A percentile compares a stretch with the other conserved stretches of the same genome.
Conservation (phyloP, 2,329 filamentous ascomycete genomes). For the Apiospora koreana region DNA sequence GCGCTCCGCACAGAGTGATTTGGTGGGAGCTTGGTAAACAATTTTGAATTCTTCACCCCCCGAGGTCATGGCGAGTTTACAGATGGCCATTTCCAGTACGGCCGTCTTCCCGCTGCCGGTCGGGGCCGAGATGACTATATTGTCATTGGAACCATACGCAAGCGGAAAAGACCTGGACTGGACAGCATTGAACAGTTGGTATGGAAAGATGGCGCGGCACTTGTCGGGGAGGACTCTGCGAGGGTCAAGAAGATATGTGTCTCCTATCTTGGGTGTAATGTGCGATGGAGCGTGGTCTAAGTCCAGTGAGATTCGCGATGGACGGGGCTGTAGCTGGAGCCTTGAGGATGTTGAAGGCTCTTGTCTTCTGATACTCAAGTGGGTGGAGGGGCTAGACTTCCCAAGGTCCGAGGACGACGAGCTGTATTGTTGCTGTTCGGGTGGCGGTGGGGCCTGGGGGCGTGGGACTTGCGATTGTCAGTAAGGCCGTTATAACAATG, state of each 20-base stretch:
- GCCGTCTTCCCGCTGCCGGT: slow-evolving; percentile 87
- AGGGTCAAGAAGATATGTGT: slow-evolving; percentile 41
- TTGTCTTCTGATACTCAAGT: slow-evolving; percentile 23
- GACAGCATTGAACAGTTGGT: slow-evolving; percentile 76
- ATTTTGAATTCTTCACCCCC: slow-evolving; percentile 70
- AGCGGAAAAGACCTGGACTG: slow-evolving; percentile 76
- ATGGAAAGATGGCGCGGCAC: slow-evolving; percentile 70
- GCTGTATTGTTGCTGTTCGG: slow-evolving; percentile 20
- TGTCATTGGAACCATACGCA: slow-evolving; percentile 69
- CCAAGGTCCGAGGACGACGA: slow-evolving; percentile 24
- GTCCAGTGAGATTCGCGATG: slow-evolving; percentile 22
- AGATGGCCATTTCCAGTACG: slow-evolving; percentile 80
- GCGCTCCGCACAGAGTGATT: slow-evolving; percentile 77
- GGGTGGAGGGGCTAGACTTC: slow-evolving; percentile 31
- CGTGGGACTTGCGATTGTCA: slow-evolving; percentile 21
- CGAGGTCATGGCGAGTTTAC: slow-evolving; percentile 62
- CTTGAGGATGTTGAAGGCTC: slow-evolving; percentile 12
- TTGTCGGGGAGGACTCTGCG: slow-evolving; percentile 65
- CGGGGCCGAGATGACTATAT: slow-evolving; percentile 77
- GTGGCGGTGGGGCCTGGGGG: slow-evolving; percentile 16
- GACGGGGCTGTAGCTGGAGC: slow-evolving; percentile 11
- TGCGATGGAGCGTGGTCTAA: slow-evolving; percentile 27
- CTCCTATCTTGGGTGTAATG: slow-evolving; percentile 38
- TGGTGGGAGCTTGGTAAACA: slow-evolving; percentile 83
- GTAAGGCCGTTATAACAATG: not conserved